phyloP scores from a whole-genome alignment of 352 stramenopile species.

The Globisporangium nodosum region DNA sequence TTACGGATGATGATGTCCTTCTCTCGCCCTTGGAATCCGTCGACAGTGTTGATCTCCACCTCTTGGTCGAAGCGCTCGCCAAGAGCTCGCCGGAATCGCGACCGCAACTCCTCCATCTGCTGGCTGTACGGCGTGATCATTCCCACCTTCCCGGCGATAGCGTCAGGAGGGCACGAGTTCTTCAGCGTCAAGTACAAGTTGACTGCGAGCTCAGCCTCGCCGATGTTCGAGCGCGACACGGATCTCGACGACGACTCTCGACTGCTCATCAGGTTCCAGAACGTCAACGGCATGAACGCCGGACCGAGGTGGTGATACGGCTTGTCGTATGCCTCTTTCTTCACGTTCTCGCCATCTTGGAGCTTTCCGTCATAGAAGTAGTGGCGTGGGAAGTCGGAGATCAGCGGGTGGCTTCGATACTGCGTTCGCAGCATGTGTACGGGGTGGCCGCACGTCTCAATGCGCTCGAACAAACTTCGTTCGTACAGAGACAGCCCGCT shows the following conservation, averaged over 20 bases:
- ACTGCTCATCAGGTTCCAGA: constrained; percentile 82
- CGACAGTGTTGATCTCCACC: constrained; percentile 91
- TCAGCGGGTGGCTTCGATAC: constrained; percentile 80
- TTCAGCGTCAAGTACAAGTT: constrained; percentile 86
- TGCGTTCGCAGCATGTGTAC: constrained; percentile 88
- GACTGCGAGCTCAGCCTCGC: constrained; percentile 78
- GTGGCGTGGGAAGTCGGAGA: constrained; percentile 78
- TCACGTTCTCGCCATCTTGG: constrained; percentile 80
- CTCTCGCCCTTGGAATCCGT: constrained; percentile 89
- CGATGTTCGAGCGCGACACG: constrained; percentile 75
- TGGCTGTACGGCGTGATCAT: constrained; percentile 90
- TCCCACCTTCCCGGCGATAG: constrained; percentile 75
- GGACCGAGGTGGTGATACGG: constrained; percentile 73
- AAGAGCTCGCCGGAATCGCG: constrained; percentile 45
- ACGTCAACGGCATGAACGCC: constrained; percentile 77
- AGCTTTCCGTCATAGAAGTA: constrained; percentile 86
- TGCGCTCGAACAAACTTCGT: constrained; percentile 89
- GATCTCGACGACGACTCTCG: constrained; percentile 66
- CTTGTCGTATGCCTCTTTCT: constrained; percentile 50
- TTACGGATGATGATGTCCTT: constrained; percentile 90
- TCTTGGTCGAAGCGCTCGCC: constrained; percentile 73
- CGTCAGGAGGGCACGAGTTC: constrained; percentile 73
- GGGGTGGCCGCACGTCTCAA: constrained; percentile 84
- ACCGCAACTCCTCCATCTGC: constrained; percentile 83
- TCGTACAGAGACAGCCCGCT: constrained; percentile 85